These are phyloP conservation scores for Pseudonitzschia delicatissima DNA, from an alignment of 108 stramenopile species.

Conservation along the genomic window DNA sequence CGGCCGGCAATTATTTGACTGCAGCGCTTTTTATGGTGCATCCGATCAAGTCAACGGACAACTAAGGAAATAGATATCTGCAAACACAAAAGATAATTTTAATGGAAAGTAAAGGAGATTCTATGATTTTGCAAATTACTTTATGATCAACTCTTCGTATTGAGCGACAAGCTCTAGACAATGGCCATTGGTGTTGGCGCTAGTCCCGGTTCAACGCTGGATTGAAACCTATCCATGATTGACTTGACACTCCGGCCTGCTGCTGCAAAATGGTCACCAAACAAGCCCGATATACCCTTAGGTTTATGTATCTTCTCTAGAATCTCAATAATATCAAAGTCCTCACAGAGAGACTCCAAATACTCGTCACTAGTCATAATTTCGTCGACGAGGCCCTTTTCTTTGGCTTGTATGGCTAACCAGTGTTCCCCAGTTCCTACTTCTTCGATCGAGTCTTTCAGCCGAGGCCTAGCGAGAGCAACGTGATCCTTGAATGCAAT, in stretches of 20 bases:
- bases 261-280: background rate
- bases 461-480: slow-evolving; percentile 41
- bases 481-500: slow-evolving; percentile 74
- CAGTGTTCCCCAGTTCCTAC: slow-evolving; percentile 80
- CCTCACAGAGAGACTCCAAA: slow-evolving; percentile 22
- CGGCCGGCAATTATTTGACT: slow-evolving; percentile 79
- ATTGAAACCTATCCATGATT: background rate
- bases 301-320: slow-evolving; percentile 8
- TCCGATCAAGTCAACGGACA: background rate
- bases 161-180: slow-evolving; percentile 1
- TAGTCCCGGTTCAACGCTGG: background rate
- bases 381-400: slow-evolving; percentile 68
- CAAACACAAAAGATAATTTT: too few species aligned
- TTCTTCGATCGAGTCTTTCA: slow-evolving; percentile 49
- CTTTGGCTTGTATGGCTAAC: slow-evolving; percentile 63
- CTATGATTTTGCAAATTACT: too few species aligned
- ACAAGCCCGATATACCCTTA: background rate
- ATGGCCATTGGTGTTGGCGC: slow-evolving; percentile 9
- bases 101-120: too few species aligned
- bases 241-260: background rate
- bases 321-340: slow-evolving; percentile 13
- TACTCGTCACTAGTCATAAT: slow-evolving; percentile 82
- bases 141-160: too few species aligned
- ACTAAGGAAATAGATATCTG: slow-evolving; percentile 7
- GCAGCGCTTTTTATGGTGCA: slow-evolving; percentile 75